phyloP scores from a whole-genome alignment of 1,284 basidiomycete genomes.

The Schizophyllum amplum region DNA sequence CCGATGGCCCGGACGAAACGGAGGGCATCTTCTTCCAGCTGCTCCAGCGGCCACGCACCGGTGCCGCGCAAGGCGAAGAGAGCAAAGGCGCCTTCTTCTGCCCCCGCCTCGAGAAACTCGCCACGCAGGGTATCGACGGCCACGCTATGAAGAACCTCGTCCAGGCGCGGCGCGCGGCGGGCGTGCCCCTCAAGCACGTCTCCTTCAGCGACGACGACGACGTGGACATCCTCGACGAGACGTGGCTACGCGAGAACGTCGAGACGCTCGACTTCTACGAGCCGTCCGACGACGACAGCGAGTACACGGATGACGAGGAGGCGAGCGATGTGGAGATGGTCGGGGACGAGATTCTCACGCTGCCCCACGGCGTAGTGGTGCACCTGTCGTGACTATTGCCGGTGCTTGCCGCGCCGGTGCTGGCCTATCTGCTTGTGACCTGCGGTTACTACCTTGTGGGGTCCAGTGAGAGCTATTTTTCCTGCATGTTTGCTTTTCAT shows the following conservation, averaged over 20 bases:
- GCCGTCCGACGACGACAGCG: slow-evolving; percentile 35
- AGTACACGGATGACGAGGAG: slow-evolving; percentile 29
- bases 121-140: slow-evolving; percentile 34
- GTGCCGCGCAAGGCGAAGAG: slow-evolving; percentile 1
- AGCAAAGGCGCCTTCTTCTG: slow-evolving; percentile 21
- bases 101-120: slow-evolving; percentile 36
- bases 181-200: slow-evolving; percentile 36
- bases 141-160: slow-evolving; percentile 35
- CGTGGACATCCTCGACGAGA: slow-evolving; percentile 26
- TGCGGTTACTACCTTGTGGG: background rate
- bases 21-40: slow-evolving; percentile 27
- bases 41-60: slow-evolving; percentile 20
- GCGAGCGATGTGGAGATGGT: slow-evolving; percentile 15
- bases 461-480: background rate
- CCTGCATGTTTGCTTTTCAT: background rate
- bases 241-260: slow-evolving; percentile 39
- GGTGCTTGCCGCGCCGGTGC: background rate
- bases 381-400: background rate
- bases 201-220: slow-evolving; percentile 34
- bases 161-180: slow-evolving; percentile 28
- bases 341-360: slow-evolving; percentile 12
- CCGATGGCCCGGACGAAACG: slow-evolving; percentile 21
- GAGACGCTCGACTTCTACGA: slow-evolving; percentile 41
- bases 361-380: background rate
- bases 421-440: background rate